These are phyloP conservation scores for Paxillus rubicundulus DNA, from an alignment of 768 basidiomycete species.

Conservation along the genomic window DNA sequence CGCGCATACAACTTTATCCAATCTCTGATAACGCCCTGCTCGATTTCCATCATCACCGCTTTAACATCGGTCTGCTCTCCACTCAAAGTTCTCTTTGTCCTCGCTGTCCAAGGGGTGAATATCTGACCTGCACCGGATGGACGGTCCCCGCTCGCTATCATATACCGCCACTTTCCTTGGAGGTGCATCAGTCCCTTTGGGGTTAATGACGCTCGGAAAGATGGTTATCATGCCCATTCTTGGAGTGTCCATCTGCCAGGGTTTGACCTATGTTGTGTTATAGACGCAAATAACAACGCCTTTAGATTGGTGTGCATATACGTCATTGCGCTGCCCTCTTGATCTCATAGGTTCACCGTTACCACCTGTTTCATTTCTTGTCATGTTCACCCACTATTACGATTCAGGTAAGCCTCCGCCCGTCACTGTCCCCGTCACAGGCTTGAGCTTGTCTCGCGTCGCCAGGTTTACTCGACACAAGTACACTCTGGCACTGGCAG, in stretches of 20 bases:
- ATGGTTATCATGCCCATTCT: constrained; percentile 58
- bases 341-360: neutral
- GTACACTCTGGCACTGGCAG: constrained; percentile 64
- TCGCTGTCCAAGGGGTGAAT: constrained; percentile 37
- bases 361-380: constrained; percentile 41
- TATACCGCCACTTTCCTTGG: constrained; percentile 59
- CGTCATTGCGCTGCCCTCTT: constrained; percentile 25
- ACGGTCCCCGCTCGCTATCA: constrained; percentile 59
- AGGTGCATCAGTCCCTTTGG: constrained; percentile 60
- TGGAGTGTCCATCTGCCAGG: constrained; percentile 56
- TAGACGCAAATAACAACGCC: constrained; percentile 52
- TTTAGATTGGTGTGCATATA: constrained; percentile 69
- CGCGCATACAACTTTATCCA: constrained; percentile 26
- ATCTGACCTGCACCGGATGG: constrained; percentile 62
- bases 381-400: constrained; percentile 63
- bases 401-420: constrained; percentile 42
- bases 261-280: constrained; percentile 45
- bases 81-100: constrained; percentile 61
- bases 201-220: constrained; percentile 56
- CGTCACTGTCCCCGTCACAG: neutral
- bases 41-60: constrained; percentile 50
- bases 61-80: constrained; percentile 54
- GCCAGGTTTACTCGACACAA: constrained; percentile 61
- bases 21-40: constrained; percentile 45
- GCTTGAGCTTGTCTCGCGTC: neutral